Percentiles rank a stretch among this genome's conserved stretches.
These are phyloP conservation scores for Heterobasidion occidentale DNA, from an alignment of 1,284 basidiomycete species.

Conservation along the genomic window DNA sequence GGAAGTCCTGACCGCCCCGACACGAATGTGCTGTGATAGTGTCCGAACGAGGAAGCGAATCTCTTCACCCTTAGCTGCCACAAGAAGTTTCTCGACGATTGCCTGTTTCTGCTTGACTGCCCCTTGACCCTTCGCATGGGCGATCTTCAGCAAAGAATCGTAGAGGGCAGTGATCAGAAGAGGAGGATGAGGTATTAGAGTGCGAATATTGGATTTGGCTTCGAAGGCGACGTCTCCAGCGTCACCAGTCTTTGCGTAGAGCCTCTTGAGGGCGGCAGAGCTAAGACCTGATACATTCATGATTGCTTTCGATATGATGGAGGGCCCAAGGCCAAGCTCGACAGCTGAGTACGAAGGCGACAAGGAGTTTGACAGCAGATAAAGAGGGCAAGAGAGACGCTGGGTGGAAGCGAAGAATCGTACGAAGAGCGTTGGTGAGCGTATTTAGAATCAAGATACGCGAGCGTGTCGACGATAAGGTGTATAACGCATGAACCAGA, in stretches of 20 bases:
- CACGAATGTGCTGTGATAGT: slow-evolving; percentile 76
- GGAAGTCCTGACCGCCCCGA: slow-evolving; percentile 82
- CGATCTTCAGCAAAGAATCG: slow-evolving; percentile 55
- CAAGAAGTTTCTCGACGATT: slow-evolving; percentile 75
- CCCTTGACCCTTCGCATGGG: slow-evolving; percentile 63
- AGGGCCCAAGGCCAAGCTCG: slow-evolving; percentile 73
- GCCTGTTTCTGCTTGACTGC: slow-evolving; percentile 72
- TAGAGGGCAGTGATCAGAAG: slow-evolving; percentile 63
- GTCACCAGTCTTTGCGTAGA: slow-evolving; percentile 65
- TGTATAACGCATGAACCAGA: slow-evolving; percentile 68
- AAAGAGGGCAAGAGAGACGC: slow-evolving; percentile 72
- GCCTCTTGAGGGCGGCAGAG: slow-evolving; percentile 53
- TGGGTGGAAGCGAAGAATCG: slow-evolving; percentile 63
- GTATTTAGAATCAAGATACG: slow-evolving; percentile 77
- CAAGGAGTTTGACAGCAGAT: slow-evolving; percentile 84
- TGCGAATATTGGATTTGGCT: slow-evolving; percentile 74
- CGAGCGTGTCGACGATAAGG: slow-evolving; percentile 71
- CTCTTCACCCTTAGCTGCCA: slow-evolving; percentile 85
- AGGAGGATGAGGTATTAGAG: slow-evolving; percentile 67
- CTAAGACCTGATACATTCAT: slow-evolving; percentile 79
- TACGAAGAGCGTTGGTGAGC: slow-evolving; percentile 75
- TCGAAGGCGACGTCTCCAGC: slow-evolving; percentile 75
- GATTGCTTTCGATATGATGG: slow-evolving; percentile 74
- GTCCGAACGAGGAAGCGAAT: slow-evolving; percentile 79
- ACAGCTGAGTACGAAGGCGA: slow-evolving; percentile 69